Percentiles rank a stretch among this genome's conserved stretches.
Conservation (phyloP, 2,329 filamentous ascomycete genomes). For the Karstenula rhodostoma region DNA sequence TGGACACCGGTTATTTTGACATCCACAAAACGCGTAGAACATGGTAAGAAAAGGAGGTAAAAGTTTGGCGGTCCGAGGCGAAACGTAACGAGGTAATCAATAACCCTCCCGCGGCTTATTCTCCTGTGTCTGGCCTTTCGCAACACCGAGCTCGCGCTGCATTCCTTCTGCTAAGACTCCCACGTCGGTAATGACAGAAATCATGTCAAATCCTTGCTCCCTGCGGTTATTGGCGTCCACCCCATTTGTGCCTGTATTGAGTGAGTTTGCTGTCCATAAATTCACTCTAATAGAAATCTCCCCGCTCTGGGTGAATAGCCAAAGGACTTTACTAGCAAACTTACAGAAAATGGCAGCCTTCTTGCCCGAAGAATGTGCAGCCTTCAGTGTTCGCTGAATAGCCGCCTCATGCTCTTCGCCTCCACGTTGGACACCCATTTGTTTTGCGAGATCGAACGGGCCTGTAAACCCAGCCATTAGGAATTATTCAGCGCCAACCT, state of each 20-base stretch:
- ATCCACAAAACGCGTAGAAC: too few species aligned
- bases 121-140: not conserved
- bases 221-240: slow-evolving; percentile 1
- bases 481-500: not conserved
- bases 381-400: slow-evolving; percentile 3
- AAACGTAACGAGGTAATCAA: not conserved
- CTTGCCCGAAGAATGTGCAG: slow-evolving; percentile 1
- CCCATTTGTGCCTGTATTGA: not conserved
- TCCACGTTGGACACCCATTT: slow-evolving; percentile 1
- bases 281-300: not conserved
- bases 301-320: not conserved
- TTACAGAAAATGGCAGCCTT: slow-evolving; percentile 5
- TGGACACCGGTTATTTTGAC: too few species aligned
- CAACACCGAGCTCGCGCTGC: not conserved
- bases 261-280: not conserved
- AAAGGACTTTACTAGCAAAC: not conserved
- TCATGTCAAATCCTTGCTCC: slow-evolving; percentile 3
- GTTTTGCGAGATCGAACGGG: slow-evolving; percentile 1
- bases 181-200: slow-evolving; percentile 1
- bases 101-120: not conserved
- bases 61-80: too few species aligned
- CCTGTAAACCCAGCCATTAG: not conserved
- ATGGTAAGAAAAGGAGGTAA: too few species aligned
- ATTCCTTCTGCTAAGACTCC: slow-evolving; percentile 3
- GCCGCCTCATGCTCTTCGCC: slow-evolving; percentile 3